phyloP scores from a whole-genome alignment of 257 asterid genomes.

The Eustoma russellianum region DNA sequence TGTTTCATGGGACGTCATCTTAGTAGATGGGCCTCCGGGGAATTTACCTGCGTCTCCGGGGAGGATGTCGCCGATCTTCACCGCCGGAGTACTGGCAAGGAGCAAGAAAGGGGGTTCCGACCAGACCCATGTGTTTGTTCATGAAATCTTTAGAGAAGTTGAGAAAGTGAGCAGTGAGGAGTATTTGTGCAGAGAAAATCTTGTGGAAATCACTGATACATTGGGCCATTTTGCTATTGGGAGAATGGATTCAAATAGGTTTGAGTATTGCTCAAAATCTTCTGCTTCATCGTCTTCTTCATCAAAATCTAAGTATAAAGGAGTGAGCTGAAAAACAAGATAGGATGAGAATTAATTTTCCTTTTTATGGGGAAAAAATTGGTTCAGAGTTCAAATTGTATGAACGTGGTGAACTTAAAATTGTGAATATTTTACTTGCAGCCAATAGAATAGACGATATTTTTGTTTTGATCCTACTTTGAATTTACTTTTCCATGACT shows the following conservation, averaged over 20 bases:
- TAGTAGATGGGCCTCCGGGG: conserved; percentile 78
- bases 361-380: too few relatives aligned
- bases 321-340: neutral
- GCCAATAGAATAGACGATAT: too few relatives aligned
- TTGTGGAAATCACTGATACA: conserved; percentile 30
- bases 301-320: conserved; percentile 10
- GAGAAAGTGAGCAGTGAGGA: conserved; percentile 59
- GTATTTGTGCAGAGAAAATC: conserved; percentile 49
- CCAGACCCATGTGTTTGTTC: conserved; percentile 64
- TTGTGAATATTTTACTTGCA: too few relatives aligned
- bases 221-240: conserved; percentile 66
- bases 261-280: conserved; percentile 35
- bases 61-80: conserved; percentile 58
- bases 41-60: conserved; percentile 50
- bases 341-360: too few relatives aligned
- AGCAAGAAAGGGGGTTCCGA: conserved; percentile 44
- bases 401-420: too few relatives aligned
- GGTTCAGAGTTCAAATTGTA: too few relatives aligned
- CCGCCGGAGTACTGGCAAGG: conserved; percentile 75
- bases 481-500: too few relatives aligned
- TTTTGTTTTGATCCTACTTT: too few relatives aligned
- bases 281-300: conserved; percentile 26
- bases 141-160: conserved; percentile 51
- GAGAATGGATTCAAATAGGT: conserved; percentile 26
- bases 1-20: conserved; percentile 70